Percentiles rank a stretch among this genome's conserved stretches.
These are phyloP conservation scores for Rugonectria rugulosa DNA, from an alignment of 2,329 filamentous ascomycete genomes.

Conservation along the genomic window DNA sequence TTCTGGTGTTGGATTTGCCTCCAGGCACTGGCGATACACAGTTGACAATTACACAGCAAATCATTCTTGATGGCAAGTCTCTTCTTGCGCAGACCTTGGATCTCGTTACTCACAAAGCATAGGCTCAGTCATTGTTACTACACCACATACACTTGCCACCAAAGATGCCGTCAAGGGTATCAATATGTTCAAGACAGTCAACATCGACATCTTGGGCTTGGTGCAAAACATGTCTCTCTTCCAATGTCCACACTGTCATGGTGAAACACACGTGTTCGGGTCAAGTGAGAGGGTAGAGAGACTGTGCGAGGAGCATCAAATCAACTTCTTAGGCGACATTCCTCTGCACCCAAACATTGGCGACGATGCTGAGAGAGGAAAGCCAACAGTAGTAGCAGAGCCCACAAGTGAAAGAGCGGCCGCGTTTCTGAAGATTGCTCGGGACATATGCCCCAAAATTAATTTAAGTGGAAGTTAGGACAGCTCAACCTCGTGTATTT, in stretches of 20 bases:
- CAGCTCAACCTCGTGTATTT: neutral
- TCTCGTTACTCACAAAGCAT: neutral
- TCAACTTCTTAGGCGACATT: conserved; percentile 87
- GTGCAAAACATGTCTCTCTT: conserved; percentile 94
- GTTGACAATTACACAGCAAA: conserved; percentile 94
- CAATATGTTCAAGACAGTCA: conserved; percentile 88
- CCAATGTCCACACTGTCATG: conserved; percentile 77
- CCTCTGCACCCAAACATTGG: conserved; percentile 88
- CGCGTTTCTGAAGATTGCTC: conserved; percentile 76
- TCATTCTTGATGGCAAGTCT: conserved; percentile 78
- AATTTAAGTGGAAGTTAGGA: conserved; percentile 32
- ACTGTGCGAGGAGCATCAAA: conserved; percentile 74
- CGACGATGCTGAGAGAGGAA: conserved; percentile 84
- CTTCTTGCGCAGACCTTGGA: neutral
- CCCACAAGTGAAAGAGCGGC: conserved; percentile 76
- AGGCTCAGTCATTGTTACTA: conserved; percentile 88
- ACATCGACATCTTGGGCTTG: conserved; percentile 82
- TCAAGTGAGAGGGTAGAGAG: conserved; percentile 68
- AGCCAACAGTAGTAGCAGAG: conserved; percentile 89
- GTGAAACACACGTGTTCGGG: conserved; percentile 80
- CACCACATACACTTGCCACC: conserved; percentile 90
- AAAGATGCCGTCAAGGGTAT: conserved; percentile 93
- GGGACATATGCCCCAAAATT: conserved; percentile 58
- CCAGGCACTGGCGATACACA: conserved; percentile 97
- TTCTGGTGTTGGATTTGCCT: conserved; percentile 89